Evolutionary conservation across 2,329 filamentous ascomycete genomes (phyloP).

Genomic region (Amylocarpus encephaloides): DNA sequence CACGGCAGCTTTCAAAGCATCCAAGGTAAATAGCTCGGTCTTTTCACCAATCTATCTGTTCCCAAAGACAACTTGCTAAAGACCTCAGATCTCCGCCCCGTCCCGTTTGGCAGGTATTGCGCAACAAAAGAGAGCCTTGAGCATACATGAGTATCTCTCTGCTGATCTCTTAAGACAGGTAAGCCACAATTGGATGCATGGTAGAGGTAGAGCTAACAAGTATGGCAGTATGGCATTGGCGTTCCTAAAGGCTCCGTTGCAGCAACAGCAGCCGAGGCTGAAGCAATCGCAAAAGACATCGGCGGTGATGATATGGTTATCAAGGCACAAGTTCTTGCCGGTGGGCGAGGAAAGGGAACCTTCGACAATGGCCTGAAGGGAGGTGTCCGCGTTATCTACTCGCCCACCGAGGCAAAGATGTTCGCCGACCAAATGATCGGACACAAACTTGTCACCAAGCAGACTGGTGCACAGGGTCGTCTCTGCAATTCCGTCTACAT

Average conservation of each 20-base stretch:
- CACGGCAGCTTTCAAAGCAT: slow-evolving; percentile 71
- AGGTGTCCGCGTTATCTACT: slow-evolving; percentile 98
- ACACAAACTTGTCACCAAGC: slow-evolving; percentile 99
- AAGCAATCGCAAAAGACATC: slow-evolving; percentile 83
- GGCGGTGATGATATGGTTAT: slow-evolving; percentile 97
- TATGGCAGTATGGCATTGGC: slow-evolving; percentile 80
- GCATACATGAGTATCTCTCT: slow-evolving; percentile 97
- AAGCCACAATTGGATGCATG: slow-evolving; percentile 19
- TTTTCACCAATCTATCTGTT: slow-evolving; percentile 14
- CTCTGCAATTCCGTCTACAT: slow-evolving; percentile 98
- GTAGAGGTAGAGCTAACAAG: slow-evolving; percentile 26
- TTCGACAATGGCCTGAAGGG: slow-evolving; percentile 99
- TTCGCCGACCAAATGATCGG: slow-evolving; percentile 99
- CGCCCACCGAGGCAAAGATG: slow-evolving; percentile 91
- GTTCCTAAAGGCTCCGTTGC: slow-evolving; percentile 88
- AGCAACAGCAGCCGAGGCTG: slow-evolving; percentile 76
- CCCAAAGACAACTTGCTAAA: slow-evolving; percentile 20
- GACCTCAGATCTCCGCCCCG: slow-evolving; percentile 40
- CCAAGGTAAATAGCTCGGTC: slow-evolving; percentile 53
- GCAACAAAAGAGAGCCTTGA: slow-evolving; percentile 81
- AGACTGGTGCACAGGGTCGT: slow-evolving; percentile 88
- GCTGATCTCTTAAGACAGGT: slow-evolving; percentile 79
- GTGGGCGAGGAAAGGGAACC: slow-evolving; percentile 93
- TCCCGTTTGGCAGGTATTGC: slow-evolving; percentile 56
- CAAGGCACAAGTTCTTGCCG: slow-evolving; percentile 97